These are phyloP conservation scores for Trametopsis cervina DNA, from an alignment of 768 basidiomycete species.

Conservation along the genomic window DNA sequence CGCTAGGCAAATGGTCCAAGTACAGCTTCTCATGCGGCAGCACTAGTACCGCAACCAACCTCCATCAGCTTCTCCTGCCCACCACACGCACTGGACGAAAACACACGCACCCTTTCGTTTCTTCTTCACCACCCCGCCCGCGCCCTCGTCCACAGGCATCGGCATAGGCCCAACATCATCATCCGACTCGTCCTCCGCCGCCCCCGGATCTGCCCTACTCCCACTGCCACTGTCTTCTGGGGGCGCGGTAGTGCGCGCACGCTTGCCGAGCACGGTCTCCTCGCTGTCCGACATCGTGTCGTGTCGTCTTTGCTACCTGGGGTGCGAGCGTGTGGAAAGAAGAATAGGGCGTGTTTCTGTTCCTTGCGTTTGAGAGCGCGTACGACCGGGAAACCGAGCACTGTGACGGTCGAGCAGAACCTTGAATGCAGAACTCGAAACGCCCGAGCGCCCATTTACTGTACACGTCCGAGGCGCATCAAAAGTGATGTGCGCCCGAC, in stretches of 20 bases:
- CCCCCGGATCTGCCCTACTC: too few species aligned
- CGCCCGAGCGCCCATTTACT: too few species aligned
- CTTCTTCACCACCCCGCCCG: slow-evolving; percentile 56
- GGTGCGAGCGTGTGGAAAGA: neutral
- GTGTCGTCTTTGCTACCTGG: neutral
- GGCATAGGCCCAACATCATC: slow-evolving; percentile 91
- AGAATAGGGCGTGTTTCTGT: too few species aligned
- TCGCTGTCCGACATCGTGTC: slow-evolving; percentile 22
- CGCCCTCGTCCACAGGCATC: slow-evolving; percentile 45
- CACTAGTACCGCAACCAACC: slow-evolving; percentile 40
- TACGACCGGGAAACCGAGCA: too few species aligned
- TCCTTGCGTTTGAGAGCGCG: too few species aligned
- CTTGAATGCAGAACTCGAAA: too few species aligned
- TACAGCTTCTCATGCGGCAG: slow-evolving; percentile 91
- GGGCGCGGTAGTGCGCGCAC: slow-evolving; percentile 15
- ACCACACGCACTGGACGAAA: neutral
- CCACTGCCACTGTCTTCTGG: too few species aligned
- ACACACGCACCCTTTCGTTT: slow-evolving; percentile 58
- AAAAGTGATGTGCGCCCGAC: too few species aligned
- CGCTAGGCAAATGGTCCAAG: slow-evolving; percentile 84
- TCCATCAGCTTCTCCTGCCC: neutral
- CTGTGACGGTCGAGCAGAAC: too few species aligned
- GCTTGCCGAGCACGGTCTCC: slow-evolving; percentile 21
- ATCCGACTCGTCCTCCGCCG: slow-evolving; percentile 42
- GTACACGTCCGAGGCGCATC: too few species aligned